Evolutionary conservation across 2,329 filamentous ascomycete species (phyloP), one percentile per base, ranked within the genome.

Genomic region (Cordyceps javanica): DNA sequence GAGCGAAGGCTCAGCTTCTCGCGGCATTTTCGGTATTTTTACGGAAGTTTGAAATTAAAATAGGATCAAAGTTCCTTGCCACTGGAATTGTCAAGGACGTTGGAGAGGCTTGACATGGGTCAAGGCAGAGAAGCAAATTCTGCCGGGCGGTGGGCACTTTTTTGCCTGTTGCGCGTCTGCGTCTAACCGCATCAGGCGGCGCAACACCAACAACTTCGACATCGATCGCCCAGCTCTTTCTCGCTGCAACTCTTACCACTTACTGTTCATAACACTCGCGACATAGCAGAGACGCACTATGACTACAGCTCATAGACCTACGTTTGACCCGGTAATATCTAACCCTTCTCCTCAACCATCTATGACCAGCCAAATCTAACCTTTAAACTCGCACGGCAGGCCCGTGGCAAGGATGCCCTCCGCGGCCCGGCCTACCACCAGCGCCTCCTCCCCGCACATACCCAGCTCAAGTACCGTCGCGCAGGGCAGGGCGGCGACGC

Each of bases 351-450:
- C 16, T 23, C 25, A 39, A 55, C 21, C 10, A 39, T n/a, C n/a
- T 28, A 39, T 48, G 9, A 66, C 74, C 61, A 41, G 23, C 28
- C 28, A 19, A 19, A 32, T 7, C 30, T 53, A 53, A 58, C 32
- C 53, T 3, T 11, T 26, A 23, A 14, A 23, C 28, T n/a, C 38
- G 21, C 36, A 61, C 19, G 48, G 57, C 62, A 91, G 89, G 92
- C 93, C 42, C 86, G 88, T 70, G 94, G 94, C 71, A 97, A 97
- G 80, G 94, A 99, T 75, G 91, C 92, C 67, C 88, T 91, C 60
- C 88, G 91, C 67, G 94, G 94, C 49, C 90, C 91, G 51, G 93
- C 91, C 66, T 97, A 97, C 77, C 94, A 99, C 71, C 93, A 97
- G 74, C 89, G 94, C 66, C 88, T 97, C 16, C 86, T 97, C 14